Evolutionary conservation across 768 basidiomycete genomes (phyloP).

Genomic region (Amanita rubescens): DNA sequence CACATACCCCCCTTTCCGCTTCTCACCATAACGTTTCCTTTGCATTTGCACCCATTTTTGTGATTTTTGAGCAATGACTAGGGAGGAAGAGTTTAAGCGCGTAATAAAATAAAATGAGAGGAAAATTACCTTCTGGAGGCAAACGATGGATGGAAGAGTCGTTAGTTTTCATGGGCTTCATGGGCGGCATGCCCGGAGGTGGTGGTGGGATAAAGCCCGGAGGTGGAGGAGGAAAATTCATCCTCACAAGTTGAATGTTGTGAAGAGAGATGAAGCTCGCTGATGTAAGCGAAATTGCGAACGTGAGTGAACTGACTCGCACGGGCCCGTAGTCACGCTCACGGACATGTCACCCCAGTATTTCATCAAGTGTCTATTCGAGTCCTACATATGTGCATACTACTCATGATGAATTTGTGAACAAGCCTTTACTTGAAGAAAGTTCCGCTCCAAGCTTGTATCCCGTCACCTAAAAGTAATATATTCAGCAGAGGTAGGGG

Average conservation of each 20-base stretch:
- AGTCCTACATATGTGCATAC: neutral
- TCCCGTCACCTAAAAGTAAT: slow-evolving; percentile 31
- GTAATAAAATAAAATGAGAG: slow-evolving; percentile 4
- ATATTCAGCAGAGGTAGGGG: too few relatives aligned
- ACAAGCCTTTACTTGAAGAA: slow-evolving; percentile 54
- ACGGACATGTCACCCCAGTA: too few relatives aligned
- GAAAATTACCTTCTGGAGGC: slow-evolving; percentile 36
- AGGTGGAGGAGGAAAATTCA: slow-evolving; percentile 54
- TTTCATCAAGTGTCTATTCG: neutral
- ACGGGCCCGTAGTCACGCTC: slow-evolving; percentile 28
- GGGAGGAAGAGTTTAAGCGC: slow-evolving; percentile 13
- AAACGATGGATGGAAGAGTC: slow-evolving; percentile 35
- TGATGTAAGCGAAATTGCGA: slow-evolving; percentile 31
- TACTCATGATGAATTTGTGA: slow-evolving; percentile 27
- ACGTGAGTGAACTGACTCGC: slow-evolving; percentile 14
- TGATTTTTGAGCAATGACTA: slow-evolving; percentile 80
- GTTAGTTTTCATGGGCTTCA: slow-evolving; percentile 31
- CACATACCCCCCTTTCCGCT: slow-evolving; percentile 80
- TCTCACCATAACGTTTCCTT: slow-evolving; percentile 86
- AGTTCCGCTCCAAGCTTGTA: slow-evolving; percentile 76
- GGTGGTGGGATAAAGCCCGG: slow-evolving; percentile 53
- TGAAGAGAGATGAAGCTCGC: slow-evolving; percentile 29
- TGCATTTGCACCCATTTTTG: slow-evolving; percentile 97
- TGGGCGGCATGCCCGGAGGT: slow-evolving; percentile 49
- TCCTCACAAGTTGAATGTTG: slow-evolving; percentile 28